Base-by-base conservation (phyloP, 2,329 filamentous ascomycete species). In the Apiospora marii region DNA sequence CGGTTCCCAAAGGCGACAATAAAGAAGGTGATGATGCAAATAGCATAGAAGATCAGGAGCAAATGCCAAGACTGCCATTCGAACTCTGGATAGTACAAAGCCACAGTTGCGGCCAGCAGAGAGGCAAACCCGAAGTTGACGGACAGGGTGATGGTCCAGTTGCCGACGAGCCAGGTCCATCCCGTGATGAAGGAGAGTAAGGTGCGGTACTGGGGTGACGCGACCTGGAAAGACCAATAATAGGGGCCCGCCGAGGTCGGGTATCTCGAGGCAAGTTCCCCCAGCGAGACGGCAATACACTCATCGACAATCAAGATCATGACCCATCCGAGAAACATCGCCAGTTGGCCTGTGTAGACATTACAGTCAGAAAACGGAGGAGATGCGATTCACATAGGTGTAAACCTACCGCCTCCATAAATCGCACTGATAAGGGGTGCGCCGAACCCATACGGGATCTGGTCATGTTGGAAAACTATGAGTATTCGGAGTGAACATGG, bases 31-130 rank as follows among this genome's bases (percentile, higher is more conserved):
- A 86, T 74, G 4, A 91, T 74, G 74, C 87, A 90, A 53, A 92
- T 82, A 14, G 86, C 88, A 77, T 90, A 92, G 81, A 92, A 92
- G 53, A 92, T 88, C 19, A 92, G 82, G 4, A 92, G 82, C 0
- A 91, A 82, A 76, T 92, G 88, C 88, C 88, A 92, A 61, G 80
- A 78, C 48, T 82, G 84, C n/a, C 87, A 82, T 0, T 78, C 82
- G 79, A 87, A 90, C 72, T 87, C 84, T 0, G 87, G 86, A 70
- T 88, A 85, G 75, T 87, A 91, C 75, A 91, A 85, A 3, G 85
- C 84, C 5, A 89, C 79, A 0, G 85, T 85, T 0, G 85, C 87
- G 3, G 85, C 85, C 46, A 90, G 81, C 67, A 91, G 77, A 1
- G 85, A 87, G 0, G 88, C 87, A 72, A 89, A 88, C 4, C 86